These are phyloP conservation scores for Saccharomyces hybrid DNA, from an alignment of 1,139 yeast genomes.

Conservation along the genomic window DNA sequence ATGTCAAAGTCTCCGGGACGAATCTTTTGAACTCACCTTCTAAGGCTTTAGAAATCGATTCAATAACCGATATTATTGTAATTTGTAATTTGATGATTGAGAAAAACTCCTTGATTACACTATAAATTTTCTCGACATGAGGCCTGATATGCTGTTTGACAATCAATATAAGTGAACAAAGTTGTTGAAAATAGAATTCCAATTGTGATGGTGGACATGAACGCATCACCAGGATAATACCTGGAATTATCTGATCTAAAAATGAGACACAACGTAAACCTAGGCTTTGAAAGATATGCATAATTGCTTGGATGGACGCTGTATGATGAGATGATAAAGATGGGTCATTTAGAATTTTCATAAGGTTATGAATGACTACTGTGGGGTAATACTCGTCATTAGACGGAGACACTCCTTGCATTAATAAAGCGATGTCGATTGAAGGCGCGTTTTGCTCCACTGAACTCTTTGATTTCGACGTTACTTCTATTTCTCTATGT, in stretches of 20 bases:
- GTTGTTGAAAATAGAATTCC: constrained; percentile 84
- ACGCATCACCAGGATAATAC: constrained; percentile 77
- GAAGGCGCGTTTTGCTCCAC: constrained; percentile 84
- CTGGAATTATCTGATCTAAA: constrained; percentile 80
- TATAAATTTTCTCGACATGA: constrained; percentile 69
- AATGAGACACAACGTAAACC: constrained; percentile 86
- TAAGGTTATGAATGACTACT: constrained; percentile 77
- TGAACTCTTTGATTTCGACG: constrained; percentile 48
- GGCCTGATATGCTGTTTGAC: constrained; percentile 89
- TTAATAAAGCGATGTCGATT: constrained; percentile 77
- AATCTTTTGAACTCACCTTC: constrained; percentile 88
- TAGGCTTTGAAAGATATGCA: constrained; percentile 80
- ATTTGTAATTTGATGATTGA: constrained; percentile 60
- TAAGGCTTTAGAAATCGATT: constrained; percentile 74
- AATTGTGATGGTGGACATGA: constrained; percentile 74
- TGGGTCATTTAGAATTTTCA: constrained; percentile 77
- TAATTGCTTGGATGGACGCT: constrained; percentile 82
- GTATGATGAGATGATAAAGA: constrained; percentile 83
- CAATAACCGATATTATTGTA: constrained; percentile 72
- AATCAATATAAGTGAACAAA: constrained; percentile 69
- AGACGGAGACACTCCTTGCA: constrained; percentile 92
- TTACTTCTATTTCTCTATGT: constrained; percentile 83
- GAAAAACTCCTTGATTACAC: constrained; percentile 69
- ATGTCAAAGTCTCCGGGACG: constrained; percentile 68
- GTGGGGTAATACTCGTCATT: constrained; percentile 93